Base-by-base conservation (phyloP, 192 early-diverging fungal genomes). In the Backusella tuberculispora region DNA sequence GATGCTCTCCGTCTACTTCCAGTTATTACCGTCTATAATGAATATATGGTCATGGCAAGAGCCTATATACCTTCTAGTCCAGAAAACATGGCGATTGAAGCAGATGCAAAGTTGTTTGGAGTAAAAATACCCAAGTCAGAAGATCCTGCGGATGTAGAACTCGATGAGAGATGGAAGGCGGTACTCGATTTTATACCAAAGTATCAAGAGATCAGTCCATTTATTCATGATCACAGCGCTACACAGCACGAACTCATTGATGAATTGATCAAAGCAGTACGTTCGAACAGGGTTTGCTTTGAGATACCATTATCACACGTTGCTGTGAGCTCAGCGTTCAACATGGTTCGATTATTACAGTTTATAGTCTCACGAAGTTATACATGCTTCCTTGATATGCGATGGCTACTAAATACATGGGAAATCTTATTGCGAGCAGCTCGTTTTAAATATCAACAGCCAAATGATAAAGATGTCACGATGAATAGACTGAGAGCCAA, bases 41-140 rank as follows among this genome's bases (percentile, higher is more conserved):
- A 74, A 74, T 74, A 50, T 26, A 15, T 74, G 7, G 43, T 74
- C 34, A 29, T 74, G 24, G 24, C 60, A 34, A 66, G 66, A 21
- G 37, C 44, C 4, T 66, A 47, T 7, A 38, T 74, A 40, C 73
- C 73, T 6, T 19, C 19, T 6, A 67, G n/a, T 13, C 34, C 66
- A 4, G 40, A 67, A 17, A 17, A 67, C 17, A 21, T 67, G 41
- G n/a, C 21, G 1, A n/a, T 4, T 9, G n/a, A 43, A 6, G 37
- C 17, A 3, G 41, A 67, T 6, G 0, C 3, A 4, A 67, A 5
- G 7, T 60, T 60, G 4, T 60, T 60, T 26, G 0, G 24, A 2
- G 26, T 60, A 0, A n/a, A 60, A 0, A 26, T 60, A 24, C 53
- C 53, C 21, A 19, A 9, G 10, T 60, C 53, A 40, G 38, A 19